A percentile compares a stretch with the other conserved stretches of the same genome.
phyloP scores from a whole-genome alignment of 306 rosid genomes.

The Herpetospermum pedunculosum region DNA sequence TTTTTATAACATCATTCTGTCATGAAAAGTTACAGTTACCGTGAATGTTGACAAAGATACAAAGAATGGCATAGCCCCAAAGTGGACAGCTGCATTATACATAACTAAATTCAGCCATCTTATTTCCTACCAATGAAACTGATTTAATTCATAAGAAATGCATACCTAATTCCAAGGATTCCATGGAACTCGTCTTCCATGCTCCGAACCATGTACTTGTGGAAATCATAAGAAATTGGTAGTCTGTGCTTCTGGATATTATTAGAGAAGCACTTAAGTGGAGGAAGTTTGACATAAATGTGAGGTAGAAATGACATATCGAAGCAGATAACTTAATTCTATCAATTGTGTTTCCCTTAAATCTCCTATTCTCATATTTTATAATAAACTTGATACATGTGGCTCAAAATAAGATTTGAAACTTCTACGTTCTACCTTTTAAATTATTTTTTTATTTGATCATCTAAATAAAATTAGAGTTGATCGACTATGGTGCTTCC shows the following conservation, averaged over 20 bases:
- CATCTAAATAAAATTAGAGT: not conserved
- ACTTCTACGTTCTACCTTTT: not conserved
- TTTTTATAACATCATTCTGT: not conserved
- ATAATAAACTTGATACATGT: not conserved
- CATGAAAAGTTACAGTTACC: conserved; percentile 48
- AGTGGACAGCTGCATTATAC: conserved; percentile 69
- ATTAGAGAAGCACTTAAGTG: conserved; percentile 7
- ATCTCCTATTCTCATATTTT: not conserved
- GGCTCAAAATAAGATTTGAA: not conserved
- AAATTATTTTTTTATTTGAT: not conserved
- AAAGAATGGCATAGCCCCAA: conserved; percentile 80
- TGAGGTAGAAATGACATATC: not conserved
- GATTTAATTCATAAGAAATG: conserved; percentile 7
- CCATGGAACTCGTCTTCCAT: conserved; percentile 98
- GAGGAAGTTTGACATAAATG: conserved; percentile 2
- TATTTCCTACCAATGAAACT: not conserved
- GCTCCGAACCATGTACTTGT: conserved; percentile 81
- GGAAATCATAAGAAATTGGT: conserved; percentile 72
- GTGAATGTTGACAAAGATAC: conserved; percentile 80
- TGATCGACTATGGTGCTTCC: not conserved
- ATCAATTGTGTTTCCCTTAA: not conserved
- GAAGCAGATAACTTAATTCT: not conserved
- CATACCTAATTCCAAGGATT: conserved; percentile 89
- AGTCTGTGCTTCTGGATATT: conserved; percentile 66
- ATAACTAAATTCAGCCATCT: conserved; percentile 10